Evolutionary conservation across 2,329 filamentous ascomycete species (phyloP), one percentile per base, ranked within the genome.

Genomic region (Fusarium sp.): DNA sequence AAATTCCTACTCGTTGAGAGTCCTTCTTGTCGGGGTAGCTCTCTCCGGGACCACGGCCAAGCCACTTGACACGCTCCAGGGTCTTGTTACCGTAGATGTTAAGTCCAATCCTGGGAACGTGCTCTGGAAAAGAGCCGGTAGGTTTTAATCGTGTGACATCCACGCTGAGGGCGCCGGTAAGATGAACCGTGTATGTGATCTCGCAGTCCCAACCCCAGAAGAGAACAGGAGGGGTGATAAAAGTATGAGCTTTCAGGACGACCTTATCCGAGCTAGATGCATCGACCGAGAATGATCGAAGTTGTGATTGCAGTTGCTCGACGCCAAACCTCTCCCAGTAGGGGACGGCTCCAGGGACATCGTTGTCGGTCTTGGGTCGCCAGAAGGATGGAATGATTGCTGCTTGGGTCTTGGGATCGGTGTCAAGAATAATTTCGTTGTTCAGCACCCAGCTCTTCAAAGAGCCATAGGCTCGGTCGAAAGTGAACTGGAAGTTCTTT

Each of bases 341-440:
- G 7, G 81, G 82, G 5, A 85, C 80, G 12, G 86, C 84, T 17
- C 77, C 72, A 0, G 85, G 82, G 0, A 80, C 78, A 70, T 91
- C 89, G 69, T 91, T 91, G 75, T 91, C 87, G 0, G 88, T 91
- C 15, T 84, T 83, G 0, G 89, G 86, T 6, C 89, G 86, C 83
- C 88, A 91, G 76, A 91, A 86, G 7, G 81, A 79, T 2, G 85
- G 81, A 10, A 75, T 69, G 17, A 83, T 74, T 21, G 79, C 81
- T 5, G 77, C 75, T 9, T 75, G 68, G 4, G 76, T 77, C 34
- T 63, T 73, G 1, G 81, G 76, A 46, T 80, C 75, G 1, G 70
- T 48, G 9, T 70, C 76, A 12, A 85, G 73, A 1, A 85, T 62
- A 0, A 75, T 47, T 32, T 74, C 65, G 51, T 75, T 74, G 39